phyloP scores from a whole-genome alignment of 192 early-diverging fungal genomes.

The Martensiomyces pterosporus region DNA sequence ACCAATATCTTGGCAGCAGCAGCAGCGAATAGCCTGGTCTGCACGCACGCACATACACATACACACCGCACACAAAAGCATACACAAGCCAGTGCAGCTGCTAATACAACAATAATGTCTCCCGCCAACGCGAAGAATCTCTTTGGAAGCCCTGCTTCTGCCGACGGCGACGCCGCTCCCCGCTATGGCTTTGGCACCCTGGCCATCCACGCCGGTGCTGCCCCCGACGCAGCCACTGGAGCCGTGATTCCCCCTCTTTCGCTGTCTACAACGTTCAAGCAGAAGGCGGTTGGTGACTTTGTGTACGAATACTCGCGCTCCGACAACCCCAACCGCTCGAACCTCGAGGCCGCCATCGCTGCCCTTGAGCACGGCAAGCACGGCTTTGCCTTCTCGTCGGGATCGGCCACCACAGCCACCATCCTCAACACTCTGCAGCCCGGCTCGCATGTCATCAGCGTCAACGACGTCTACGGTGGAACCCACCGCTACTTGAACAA shows the following conservation, averaged over 20 bases:
- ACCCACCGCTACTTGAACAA: constrained; percentile 86
- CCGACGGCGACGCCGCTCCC: constrained; percentile 2
- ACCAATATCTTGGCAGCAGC: too few relatives aligned
- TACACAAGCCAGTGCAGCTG: too few relatives aligned
- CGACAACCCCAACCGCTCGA: constrained; percentile 72
- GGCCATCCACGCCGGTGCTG: constrained; percentile 90
- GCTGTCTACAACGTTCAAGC: constrained; percentile 96
- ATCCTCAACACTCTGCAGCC: constrained; percentile 64
- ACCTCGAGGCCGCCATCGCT: constrained; percentile 84
- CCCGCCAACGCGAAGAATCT: background rate
- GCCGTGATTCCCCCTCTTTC: constrained; percentile 97
- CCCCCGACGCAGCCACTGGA: constrained; percentile 85
- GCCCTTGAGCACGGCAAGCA: constrained; percentile 87
- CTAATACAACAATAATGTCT: too few relatives aligned
- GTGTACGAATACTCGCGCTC: constrained; percentile 81
- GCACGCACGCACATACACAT: too few relatives aligned
- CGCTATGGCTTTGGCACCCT: constrained; percentile 78
- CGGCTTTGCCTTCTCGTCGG: constrained; percentile 79
- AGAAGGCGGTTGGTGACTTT: constrained; percentile 87
- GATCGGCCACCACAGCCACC: constrained; percentile 81
- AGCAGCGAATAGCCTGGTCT: too few relatives aligned
- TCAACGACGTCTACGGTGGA: constrained; percentile 89
- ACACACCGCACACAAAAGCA: too few relatives aligned
- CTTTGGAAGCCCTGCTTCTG: too few relatives aligned
- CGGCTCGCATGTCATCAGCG: constrained; percentile 75